Base-by-base conservation (phyloP, 805 yeast species). In the Henningerozyma blattae region DNA sequence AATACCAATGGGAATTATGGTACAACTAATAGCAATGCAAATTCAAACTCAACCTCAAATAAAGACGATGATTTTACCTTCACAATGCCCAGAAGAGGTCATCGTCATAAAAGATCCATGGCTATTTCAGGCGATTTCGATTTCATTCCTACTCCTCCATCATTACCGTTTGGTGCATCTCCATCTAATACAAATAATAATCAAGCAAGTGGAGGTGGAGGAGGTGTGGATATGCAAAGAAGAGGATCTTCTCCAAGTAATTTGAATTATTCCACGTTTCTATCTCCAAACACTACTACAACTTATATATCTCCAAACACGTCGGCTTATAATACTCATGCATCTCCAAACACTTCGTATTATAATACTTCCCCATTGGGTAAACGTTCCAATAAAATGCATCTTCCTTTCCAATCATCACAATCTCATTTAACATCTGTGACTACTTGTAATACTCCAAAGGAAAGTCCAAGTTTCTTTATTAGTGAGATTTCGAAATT, bases 111-210 rank as follows among this genome's bases (percentile, higher is more conserved):
- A 47, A 62, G 95, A 34, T 84, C 94, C 0, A 86, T 89, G 16
- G 94, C 94, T 0, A 77, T 85, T 5, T 80, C 91, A 7, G 91
- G 91, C 4, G 94, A 85, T 52, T 80, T 83, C 50, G 91, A 81
- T 45, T 59, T 59, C 35, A 44, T 59, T 8, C 27, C 27, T 24
- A 15, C n/a, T 12, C 27, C 27, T 24, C 27, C 27, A 12, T 9
- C 27, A 24, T 24, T 24, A n/a, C 27, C 27, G n/a, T 24, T 10
- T 24, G 27, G 27, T 24, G n/a, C 27, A 24, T 24, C n/a, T 6
- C 27, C 27, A 24, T 24, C 5, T 24, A 15, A 15, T 24, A 30
- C 46, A 46, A 13, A 35, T 44, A 19, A 44, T 44, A 32, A 47
- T 43, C 24, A 41, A 46, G n/a, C 43, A 45, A n/a, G n/a, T n/a